Base-by-base conservation (phyloP, 2,329 filamentous ascomycete genomes). In the Aspergillus awamori region DNA sequence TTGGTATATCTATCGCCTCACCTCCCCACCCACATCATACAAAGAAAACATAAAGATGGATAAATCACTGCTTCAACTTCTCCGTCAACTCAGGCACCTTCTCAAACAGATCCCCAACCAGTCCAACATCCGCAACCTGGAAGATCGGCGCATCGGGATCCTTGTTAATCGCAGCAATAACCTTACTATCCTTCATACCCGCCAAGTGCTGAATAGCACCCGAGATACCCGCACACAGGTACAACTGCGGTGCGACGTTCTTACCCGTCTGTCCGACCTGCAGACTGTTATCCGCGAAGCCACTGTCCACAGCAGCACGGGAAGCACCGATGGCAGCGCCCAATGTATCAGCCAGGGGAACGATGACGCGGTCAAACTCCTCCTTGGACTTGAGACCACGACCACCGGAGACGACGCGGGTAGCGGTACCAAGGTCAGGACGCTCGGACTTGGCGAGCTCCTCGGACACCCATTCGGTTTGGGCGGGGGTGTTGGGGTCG, bases 161-260 rank as follows among this genome's bases (percentile, higher is more conserved):
- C 83, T 99, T 99, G 84, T 99, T 99, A 75, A 99, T 98, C 13
- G 92, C 92, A 22, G 94, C 95, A 81, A 99, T 99, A 61, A 99
- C 95, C 83, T 99, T 99, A 83, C 93, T 97, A 76, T 99, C 95
- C 86, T 99, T 99, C 95, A 99, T 99, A 75, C 95, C 95, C 33
- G 95, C 95, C 79, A 99, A 80, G 83, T 99, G 95, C 81, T 99
- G 95, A 70, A 99, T 99, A 22, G 95, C 95, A 57, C 95, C 95
- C 8, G 92, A 97, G 70, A 99, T 98, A 73, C 95, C 95, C 11
- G 94, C 93, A 57, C 93, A 96, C 69, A 99, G 85, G 76, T 99
- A 99, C 63, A 99, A 82, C 78, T 99, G 89, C 62, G 95, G 95
- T 51, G 95, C 95, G 58, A 99, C 94, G 64, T 98, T 96, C 86